phyloP scores from a whole-genome alignment of 2,329 filamentous ascomycete species.

The Neocucurbitaria cava region DNA sequence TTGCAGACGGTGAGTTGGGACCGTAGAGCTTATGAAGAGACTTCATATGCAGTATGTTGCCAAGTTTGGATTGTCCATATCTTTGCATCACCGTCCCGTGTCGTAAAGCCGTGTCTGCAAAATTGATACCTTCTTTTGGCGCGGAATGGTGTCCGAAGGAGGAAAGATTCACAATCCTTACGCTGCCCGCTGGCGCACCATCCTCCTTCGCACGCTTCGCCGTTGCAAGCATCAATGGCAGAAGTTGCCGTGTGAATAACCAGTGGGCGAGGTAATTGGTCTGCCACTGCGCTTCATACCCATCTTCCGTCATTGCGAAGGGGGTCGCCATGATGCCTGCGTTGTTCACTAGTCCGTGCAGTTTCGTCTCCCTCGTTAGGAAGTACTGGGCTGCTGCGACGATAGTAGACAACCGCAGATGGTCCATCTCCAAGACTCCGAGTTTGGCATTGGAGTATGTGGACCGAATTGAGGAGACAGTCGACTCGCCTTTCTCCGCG shows the following conservation, averaged over 20 bases:
- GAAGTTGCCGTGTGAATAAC: slow-evolving; percentile 50
- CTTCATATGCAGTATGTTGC: slow-evolving; percentile 17
- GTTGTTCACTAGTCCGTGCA: slow-evolving; percentile 53
- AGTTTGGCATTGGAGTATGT: slow-evolving; percentile 39
- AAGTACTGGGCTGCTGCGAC: slow-evolving; percentile 40
- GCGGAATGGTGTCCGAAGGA: slow-evolving; percentile 11
- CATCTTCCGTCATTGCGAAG: slow-evolving; percentile 43
- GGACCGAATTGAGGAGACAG: slow-evolving; percentile 40
- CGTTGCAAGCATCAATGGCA: slow-evolving; percentile 30
- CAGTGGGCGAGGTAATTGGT: slow-evolving; percentile 57
- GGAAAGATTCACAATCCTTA: slow-evolving; percentile 27
- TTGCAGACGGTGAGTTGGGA: slow-evolving; percentile 5
- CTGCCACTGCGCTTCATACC: slow-evolving; percentile 55
- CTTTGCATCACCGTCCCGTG: slow-evolving; percentile 10
- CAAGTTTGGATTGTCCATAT: slow-evolving; percentile 28
- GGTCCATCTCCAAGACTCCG: slow-evolving; percentile 41
- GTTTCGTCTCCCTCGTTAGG: slow-evolving; percentile 23
- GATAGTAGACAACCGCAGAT: slow-evolving; percentile 40
- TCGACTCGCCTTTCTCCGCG: slow-evolving; percentile 45
- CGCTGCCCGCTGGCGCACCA: slow-evolving; percentile 38
- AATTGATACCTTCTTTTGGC: slow-evolving; percentile 16
- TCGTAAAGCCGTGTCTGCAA: slow-evolving; percentile 9
- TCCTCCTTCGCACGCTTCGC: slow-evolving; percentile 20
- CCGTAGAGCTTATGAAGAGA: slow-evolving; percentile 8
- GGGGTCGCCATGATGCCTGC: slow-evolving; percentile 48